Base-by-base conservation (phyloP, 352 stramenopile genomes). In the Pythium aquatile region DNA sequence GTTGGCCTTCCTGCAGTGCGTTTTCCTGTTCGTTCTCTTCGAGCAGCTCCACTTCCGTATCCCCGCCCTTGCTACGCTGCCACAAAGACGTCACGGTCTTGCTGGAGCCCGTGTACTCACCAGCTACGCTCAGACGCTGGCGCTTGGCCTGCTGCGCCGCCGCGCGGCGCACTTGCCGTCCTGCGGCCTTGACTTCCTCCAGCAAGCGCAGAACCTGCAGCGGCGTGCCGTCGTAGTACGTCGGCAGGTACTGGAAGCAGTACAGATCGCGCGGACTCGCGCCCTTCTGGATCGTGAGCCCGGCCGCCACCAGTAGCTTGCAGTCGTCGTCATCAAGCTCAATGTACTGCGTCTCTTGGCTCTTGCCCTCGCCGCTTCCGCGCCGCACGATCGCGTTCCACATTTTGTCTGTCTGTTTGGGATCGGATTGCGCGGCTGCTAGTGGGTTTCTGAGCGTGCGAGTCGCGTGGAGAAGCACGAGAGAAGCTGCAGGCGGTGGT, bases 291-390 rank as follows among this genome's bases (percentile, higher is more conserved):
- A 82, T 56, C 54, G 61, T 54, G 26, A 78, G 65, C 10, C 74
- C 76, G 32, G 65, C 63, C 10, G 53, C 49, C 20, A 70, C 26
- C 58, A 78, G 47, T 42, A 67, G 54, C 54, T 69, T 53, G 63
- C 74, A 81, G 55, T 84, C 65, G 11, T 62, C 62, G 30, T 78
- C 63, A 11, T 20, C 73, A 47, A 85, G 37, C 59, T 71, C 69
- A 30, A 75, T 70, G n/a, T 73, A 49, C 44, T 69, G 47, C 44
- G 56, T 8, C 62, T 32, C n/a, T 8, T 33, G 8, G 33, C 33
- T 13, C 37, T 65, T 59, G 37, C 51, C 32, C 24, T 62, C 49
- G 17, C 51, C 48, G 17, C 51, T 64, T 20, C 51, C 51, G 47
- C 56, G 66, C 30, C 58, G 49, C 24, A 65, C 66, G 13, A 73